Base-by-base conservation (phyloP, 371 early-diverging fungal species). In the Blakeslea trispora region DNA sequence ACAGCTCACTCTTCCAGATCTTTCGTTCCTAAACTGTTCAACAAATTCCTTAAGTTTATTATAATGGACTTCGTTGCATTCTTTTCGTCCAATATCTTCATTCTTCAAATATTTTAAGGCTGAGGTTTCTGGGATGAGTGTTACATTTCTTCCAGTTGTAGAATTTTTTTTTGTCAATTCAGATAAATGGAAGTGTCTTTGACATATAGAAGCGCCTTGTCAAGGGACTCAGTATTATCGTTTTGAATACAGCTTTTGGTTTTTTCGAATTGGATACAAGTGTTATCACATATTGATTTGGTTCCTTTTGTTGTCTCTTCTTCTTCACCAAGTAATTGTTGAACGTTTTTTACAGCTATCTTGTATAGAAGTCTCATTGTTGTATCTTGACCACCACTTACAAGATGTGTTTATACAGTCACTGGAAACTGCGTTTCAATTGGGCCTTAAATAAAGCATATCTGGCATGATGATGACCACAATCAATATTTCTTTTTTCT, bases 131-230 rank as follows among this genome's bases (percentile, higher is more conserved):
- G 57, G 49, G 19, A 56, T 50, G 35, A 50, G 23, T 18, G 51
- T 57, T 57, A 24, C 37, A 45, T 50, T 35, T 45, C 57, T 57
- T 57, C 51, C 50, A 44, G 15, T 45, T 45, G 49, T 42, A 42
- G 43, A n/a, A n/a, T n/a, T n/a, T 48, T 41, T 56, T 48, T 56
- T 50, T 56, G 50, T 37, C 51, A 50, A 43, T 45, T 50, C 50
- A 57, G 37, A 45, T 50, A 57, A 37, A 50, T 45, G 23, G 45
- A 57, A 22, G 51, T 37, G 28, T 50, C 37, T 50, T 57, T 45
- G 45, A 57, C 11, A 50, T 57, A 57, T 50, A 57, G 51, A 44
- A 50, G 43, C 45, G 50, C 57, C 51, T 57, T 50, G 35, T 57
- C 57, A 50, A 50, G 50, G 44, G 45, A 37, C 37, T 34, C 51